phyloP scores from a whole-genome alignment of 192 early-diverging fungal genomes.

The Coemansia sp. region DNA sequence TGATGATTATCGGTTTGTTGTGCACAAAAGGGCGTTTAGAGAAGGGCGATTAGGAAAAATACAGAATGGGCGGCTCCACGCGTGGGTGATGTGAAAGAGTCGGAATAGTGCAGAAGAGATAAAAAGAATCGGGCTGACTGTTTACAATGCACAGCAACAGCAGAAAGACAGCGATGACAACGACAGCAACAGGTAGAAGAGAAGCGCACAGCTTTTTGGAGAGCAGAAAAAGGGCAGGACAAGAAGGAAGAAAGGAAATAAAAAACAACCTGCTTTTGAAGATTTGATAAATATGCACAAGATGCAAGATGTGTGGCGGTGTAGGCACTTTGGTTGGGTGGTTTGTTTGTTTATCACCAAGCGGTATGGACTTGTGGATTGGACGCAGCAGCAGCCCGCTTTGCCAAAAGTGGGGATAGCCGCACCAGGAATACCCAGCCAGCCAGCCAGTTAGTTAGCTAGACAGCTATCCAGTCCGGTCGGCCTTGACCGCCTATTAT shows the following conservation, averaged over 20 bases:
- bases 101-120: background rate
- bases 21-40: constrained; percentile 7
- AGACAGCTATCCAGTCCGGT: background rate
- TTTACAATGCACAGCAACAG: constrained; percentile 1
- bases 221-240: background rate
- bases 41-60: background rate
- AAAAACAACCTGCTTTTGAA: constrained; percentile 4
- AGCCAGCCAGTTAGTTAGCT: background rate
- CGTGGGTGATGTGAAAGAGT: background rate
- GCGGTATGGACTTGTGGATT: background rate
- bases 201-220: constrained; percentile 2
- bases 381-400: constrained; percentile 1
- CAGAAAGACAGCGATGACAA: background rate
- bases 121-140: background rate
- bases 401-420: constrained; percentile 5
- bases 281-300: constrained; percentile 10
- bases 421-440: background rate
- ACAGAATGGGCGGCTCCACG: background rate
- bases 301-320: constrained; percentile 3
- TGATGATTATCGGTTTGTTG: constrained; percentile 6
- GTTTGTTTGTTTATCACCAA: constrained; percentile 13
- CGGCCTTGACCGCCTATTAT: too few species aligned
- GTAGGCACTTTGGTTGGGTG: constrained; percentile 1
- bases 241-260: background rate
- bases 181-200: background rate